phyloP scores from a whole-genome alignment of 345 rosid genomes.

The Durio zibethinus region DNA sequence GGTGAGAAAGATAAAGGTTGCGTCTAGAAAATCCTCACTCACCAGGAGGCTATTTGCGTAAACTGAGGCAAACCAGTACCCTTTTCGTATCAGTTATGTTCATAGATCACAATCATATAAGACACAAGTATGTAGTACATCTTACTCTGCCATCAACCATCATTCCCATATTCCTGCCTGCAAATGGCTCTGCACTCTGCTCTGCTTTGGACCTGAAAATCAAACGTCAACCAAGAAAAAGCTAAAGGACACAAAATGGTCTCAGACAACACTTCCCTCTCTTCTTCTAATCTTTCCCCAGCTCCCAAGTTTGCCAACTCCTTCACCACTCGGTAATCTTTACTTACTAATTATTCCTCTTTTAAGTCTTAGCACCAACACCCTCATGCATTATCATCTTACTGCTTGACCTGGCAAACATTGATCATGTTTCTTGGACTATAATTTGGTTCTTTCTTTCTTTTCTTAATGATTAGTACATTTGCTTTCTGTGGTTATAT shows the following conservation, averaged over 20 bases:
- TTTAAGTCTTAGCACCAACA: too few relatives aligned
- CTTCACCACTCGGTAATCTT: constrained; percentile 55
- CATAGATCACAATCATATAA: too few relatives aligned
- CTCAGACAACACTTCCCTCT: constrained; percentile 24
- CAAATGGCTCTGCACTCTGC: neutral
- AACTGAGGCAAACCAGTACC: too few relatives aligned
- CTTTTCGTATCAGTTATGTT: too few relatives aligned
- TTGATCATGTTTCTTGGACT: neutral
- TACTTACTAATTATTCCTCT: neutral
- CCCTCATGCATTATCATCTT: neutral
- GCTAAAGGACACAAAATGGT: constrained; percentile 7
- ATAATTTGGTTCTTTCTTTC: neutral
- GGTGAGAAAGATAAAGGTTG: neutral
- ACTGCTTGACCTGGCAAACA: neutral
- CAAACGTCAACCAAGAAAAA: too few relatives aligned
- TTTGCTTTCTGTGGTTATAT: neutral
- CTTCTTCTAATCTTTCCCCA: constrained; percentile 36
- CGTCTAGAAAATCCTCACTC: too few relatives aligned
- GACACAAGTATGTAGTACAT: too few relatives aligned
- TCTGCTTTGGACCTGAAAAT: neutral
- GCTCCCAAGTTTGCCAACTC: constrained; percentile 35
- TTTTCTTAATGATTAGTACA: neutral
- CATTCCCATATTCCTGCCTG: neutral
- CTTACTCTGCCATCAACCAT: too few relatives aligned
- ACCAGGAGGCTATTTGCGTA: constrained; percentile 4